Conservation (phyloP, 257 asterid genomes). For the Oldenlandia corymbosa region DNA sequence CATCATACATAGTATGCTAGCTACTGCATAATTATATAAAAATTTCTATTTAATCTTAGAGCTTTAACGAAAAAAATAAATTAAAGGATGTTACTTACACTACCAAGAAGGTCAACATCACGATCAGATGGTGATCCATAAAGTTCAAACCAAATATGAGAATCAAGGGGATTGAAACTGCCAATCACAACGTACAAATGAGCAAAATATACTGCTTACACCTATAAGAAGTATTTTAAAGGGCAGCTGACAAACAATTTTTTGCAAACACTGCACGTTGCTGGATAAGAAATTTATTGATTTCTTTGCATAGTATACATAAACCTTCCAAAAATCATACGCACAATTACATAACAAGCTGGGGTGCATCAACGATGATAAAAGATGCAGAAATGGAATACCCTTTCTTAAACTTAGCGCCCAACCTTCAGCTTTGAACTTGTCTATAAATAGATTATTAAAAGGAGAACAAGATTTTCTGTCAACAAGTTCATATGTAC, state of each 20-base stretch:
- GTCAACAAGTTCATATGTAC: neutral
- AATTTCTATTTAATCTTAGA: neutral
- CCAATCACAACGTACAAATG: constrained; percentile 18
- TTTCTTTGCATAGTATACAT: neutral
- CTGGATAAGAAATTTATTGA: neutral
- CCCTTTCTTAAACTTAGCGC: neutral
- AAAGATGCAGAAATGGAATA: neutral
- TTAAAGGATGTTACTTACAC: constrained; percentile 53
- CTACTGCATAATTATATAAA: neutral
- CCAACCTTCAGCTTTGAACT: neutral
- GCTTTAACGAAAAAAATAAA: neutral
- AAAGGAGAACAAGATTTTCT: neutral
- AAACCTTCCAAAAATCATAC: neutral
- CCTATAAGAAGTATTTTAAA: neutral
- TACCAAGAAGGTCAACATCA: constrained; percentile 86
- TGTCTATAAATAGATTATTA: neutral
- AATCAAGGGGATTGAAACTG: constrained; percentile 94
- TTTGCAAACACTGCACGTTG: neutral
- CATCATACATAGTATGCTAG: neutral
- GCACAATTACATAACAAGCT: neutral
- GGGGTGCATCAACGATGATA: neutral
- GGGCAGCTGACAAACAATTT: neutral
- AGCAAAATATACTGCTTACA: constrained; percentile 13
- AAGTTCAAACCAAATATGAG: constrained; percentile 89
- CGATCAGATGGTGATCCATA: constrained; percentile 90